Base-by-base conservation (phyloP, 495 filamentous ascomycete genomes). In the Terfezia claveryi region DNA sequence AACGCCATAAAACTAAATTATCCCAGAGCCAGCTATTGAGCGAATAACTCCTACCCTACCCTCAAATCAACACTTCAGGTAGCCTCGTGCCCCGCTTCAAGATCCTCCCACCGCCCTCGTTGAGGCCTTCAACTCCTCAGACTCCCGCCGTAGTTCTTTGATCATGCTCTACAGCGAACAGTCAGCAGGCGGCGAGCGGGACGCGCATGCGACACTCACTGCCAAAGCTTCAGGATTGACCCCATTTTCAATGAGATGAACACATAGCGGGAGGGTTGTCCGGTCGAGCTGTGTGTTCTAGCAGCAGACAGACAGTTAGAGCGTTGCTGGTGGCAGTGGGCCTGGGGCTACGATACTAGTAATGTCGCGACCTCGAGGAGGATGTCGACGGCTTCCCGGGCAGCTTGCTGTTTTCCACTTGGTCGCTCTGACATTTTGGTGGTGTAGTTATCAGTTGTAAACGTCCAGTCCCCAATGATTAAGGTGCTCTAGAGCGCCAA, bases 201-300 rank as follows among this genome's bases (percentile, higher is more conserved):
- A 6, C 17, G 37, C 1, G 38, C 23, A 37, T 38, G 23, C 36
- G 62, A 58, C 12, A 73, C 82, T 56, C 75, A 95, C 91, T 37
- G 89, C 89, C 12, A 98, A 71, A 9, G 88, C 92, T 66, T 96
- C 91, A 7, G 91, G 91, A 68, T 92, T 93, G 10, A 95, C 85
- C 7, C 92, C 92, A 67, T 95, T 95, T 69, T 98, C 91, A 58
- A 98, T 86, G 63, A 98, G 76, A 49, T 86, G 93, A 54, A 96
- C 89, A 64, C 91, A 98, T 54, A 92, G 80, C 9, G 88, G 94
- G 11, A 98, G 75, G 9, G 87, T 85, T 38, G 83, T 81, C 17
- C 91, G 78, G 67, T 94, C 87, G 36, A 98, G 79, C 59, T 91
- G 74, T 37, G 88, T 94, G 66, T 96, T 94, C 91, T 95, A 58